phyloP scores from a whole-genome alignment of 2,329 filamentous ascomycete species.

The Pezicula radicicola region DNA sequence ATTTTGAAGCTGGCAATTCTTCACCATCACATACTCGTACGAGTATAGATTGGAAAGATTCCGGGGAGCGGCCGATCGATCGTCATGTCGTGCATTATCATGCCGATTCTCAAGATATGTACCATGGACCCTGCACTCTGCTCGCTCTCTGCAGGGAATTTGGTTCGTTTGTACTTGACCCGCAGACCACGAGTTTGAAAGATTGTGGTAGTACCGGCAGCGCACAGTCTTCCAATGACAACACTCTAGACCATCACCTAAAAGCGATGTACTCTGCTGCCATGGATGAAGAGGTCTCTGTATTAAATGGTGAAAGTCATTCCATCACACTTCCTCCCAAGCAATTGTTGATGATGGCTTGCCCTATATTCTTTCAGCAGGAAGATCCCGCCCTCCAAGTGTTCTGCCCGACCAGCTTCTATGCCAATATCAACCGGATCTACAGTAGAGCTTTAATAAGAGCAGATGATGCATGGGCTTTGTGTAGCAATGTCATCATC shows the following conservation, averaged over 20 bases:
- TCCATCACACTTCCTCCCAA: background rate
- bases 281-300: background rate
- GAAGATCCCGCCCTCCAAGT: background rate
- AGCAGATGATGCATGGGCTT: background rate
- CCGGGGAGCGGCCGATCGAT: too few species aligned
- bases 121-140: background rate
- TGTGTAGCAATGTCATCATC: background rate
- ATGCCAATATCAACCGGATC: background rate
- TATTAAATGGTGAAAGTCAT: background rate
- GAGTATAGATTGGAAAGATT: background rate
- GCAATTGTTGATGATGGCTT: background rate
- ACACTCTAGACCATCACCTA: background rate
- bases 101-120: background rate
- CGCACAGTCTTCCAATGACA: background rate
- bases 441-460: background rate
- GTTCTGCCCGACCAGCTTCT: background rate
- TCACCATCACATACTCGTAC: background rate
- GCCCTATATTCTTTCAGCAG: background rate
- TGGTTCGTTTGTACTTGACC: background rate
- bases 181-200: background rate
- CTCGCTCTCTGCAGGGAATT: background rate
- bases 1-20: background rate
- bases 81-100: background rate
- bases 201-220: background rate
- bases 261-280: background rate